phyloP scores from a whole-genome alignment of 2,329 filamentous ascomycete genomes.

The Leptosphaerulina australis region DNA sequence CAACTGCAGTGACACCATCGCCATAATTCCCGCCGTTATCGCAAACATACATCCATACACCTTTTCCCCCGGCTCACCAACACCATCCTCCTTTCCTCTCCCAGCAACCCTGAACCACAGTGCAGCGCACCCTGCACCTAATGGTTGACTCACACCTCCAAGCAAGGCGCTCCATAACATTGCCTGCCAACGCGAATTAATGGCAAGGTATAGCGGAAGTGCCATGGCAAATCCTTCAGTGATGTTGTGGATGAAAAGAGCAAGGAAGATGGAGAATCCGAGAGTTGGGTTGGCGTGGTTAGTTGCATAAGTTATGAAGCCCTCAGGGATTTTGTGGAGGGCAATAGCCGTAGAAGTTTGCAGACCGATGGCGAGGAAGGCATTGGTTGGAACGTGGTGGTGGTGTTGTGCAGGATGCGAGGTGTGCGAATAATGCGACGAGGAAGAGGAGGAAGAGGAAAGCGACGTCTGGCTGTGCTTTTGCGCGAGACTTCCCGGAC shows the following conservation, averaged over 20 bases:
- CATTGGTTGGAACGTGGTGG: slow-evolving; percentile 93
- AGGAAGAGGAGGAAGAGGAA: slow-evolving; percentile 15
- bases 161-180: slow-evolving; percentile 84
- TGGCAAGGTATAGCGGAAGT: slow-evolving; percentile 87
- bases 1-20: slow-evolving; percentile 85
- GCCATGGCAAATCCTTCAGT: slow-evolving; percentile 96
- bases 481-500: background rate
- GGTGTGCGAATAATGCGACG: slow-evolving; percentile 24
- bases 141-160: slow-evolving; percentile 84
- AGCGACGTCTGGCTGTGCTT: slow-evolving; percentile 15
- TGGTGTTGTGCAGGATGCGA: slow-evolving; percentile 67
- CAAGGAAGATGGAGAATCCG: slow-evolving; percentile 91
- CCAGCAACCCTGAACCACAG: slow-evolving; percentile 81
- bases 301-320: slow-evolving; percentile 89
- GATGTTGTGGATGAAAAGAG: slow-evolving; percentile 97
- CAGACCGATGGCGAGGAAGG: slow-evolving; percentile 91
- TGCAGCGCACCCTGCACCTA: slow-evolving; percentile 83
- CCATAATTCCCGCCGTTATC: slow-evolving; percentile 91
- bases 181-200: slow-evolving; percentile 78
- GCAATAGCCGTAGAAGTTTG: slow-evolving; percentile 96
- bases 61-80: slow-evolving; percentile 58
- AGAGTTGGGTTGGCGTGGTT: slow-evolving; percentile 92
- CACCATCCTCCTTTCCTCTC: slow-evolving; percentile 51
- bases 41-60: slow-evolving; percentile 85
- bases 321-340: slow-evolving; percentile 91